Conservation (phyloP, 1,284 basidiomycete species). For the Malassezia furfur region DNA sequence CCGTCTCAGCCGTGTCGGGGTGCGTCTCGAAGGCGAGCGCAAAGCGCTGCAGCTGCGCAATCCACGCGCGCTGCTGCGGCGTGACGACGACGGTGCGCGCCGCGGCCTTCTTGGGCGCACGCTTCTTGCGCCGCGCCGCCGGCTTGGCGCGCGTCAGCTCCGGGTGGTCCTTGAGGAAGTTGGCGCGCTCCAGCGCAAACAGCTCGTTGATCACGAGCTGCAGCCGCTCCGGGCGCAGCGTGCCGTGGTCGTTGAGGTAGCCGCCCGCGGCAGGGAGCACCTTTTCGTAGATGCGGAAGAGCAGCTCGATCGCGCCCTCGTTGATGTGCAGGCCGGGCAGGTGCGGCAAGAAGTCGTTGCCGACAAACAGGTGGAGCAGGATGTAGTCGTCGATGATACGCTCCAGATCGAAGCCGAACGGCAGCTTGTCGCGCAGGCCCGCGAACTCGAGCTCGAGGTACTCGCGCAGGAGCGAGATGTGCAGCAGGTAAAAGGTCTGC, state of each 20-base stretch:
- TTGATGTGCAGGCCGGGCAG: constrained; percentile 94
- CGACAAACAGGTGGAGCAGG: constrained; percentile 86
- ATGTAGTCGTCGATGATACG: constrained; percentile 96
- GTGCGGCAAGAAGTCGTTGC: constrained; percentile 94
- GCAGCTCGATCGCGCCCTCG: constrained; percentile 80
- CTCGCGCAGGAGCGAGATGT: constrained; percentile 87
- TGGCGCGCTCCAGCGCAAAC: constrained; percentile 71
- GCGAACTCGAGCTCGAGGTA: constrained; percentile 92
- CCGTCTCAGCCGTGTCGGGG: constrained; percentile 24
- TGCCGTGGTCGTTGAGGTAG: constrained; percentile 83
- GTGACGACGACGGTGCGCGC: constrained; percentile 13
- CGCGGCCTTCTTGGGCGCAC: constrained; percentile 1
- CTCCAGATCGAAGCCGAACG: constrained; percentile 72
- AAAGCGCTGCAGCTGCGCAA: constrained; percentile 18
- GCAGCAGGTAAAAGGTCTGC: constrained; percentile 88
- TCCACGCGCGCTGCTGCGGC: constrained; percentile 18
- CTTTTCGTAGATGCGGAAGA: constrained; percentile 92
- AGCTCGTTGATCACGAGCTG: constrained; percentile 83
- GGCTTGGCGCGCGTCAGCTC: constrained; percentile 32
- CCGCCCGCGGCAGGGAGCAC: constrained; percentile 77
- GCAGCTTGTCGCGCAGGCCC: constrained; percentile 39
- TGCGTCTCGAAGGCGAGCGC: constrained; percentile 14
- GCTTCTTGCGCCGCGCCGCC: constrained; percentile 11
- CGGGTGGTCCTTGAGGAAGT: constrained; percentile 87
- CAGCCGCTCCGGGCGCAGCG: constrained; percentile 68